Evolutionary conservation across 345 rosid genomes (phyloP), one percentile per base, ranked within the genome.

Genomic region (Euclidium syriacum): DNA sequence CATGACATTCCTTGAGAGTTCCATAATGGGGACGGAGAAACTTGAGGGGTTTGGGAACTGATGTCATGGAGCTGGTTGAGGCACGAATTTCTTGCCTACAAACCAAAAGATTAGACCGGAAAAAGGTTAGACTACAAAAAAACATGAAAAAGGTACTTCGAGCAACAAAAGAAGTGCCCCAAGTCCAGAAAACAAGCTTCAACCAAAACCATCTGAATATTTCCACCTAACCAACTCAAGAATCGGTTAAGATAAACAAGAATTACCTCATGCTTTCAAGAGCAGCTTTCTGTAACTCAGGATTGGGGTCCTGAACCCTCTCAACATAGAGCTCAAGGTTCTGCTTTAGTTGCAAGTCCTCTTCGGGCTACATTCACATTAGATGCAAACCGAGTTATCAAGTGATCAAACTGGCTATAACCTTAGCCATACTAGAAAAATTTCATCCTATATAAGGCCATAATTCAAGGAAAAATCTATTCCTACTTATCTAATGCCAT

Each of bases 21-120:
- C 84, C 97, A 77, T 90, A 94, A 78, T 94, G 96, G 29, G 96
- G 96, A 17, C 97, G 88, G 36, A 94, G 97, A 79, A 94, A 94
- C 80, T 90, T 94, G 63, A 94, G 81, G 7, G 96, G 97, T 79
- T 94, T 94, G 16, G 97, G 99, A 71, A 90, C 97, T 23, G 97
- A 90, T 17, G 99, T 94, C 99, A 94, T 90, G 22, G 99, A 94
- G 76, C 97, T 90, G 4, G 97, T 94, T 52, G 99, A 74, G 20
- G 86, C 83, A 17, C 96, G 84, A 22, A 94, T 90, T 72, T 90
- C 99, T 65, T 87, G 92, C 83, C 99, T 94, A 64, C 47, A 70
- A 24, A 42, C 27, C 65, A 22, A 14, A 42, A 26, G 4, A 39
- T 33, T 20, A 53, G 14, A 19, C 41, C 33, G 33, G 6, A 7